Base-by-base conservation (phyloP, 2,329 filamentous ascomycete species). In the Fusarium floridanum region DNA sequence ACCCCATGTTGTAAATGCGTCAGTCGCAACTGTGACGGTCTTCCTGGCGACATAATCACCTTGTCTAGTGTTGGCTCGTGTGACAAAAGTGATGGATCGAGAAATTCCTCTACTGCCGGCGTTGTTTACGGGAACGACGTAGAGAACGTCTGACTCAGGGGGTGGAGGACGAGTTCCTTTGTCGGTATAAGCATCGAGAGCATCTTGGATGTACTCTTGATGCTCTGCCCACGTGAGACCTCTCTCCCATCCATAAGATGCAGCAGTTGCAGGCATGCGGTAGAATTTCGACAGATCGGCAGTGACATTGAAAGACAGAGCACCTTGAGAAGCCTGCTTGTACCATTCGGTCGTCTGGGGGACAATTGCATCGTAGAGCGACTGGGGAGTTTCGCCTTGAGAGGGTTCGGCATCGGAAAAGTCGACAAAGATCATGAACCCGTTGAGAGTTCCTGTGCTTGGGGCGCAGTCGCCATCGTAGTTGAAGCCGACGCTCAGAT, bases 381-480 rank as follows among this genome's bases (percentile, higher is more conserved):
- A 59, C 43, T 80, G 24, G 0, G 80, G 79, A 0, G 78, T 70
- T 17, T 78, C 74, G 4, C 59, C 70, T 32, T 77, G 71, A n/a
- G 64, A 45, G 0, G 72, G 68, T 11, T 75, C 74, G 4, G 64
- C 45, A 14, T 83, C 82, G 2, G 71, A 65, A 59, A 83, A 84
- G 72, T 84, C 82, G 61, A 84, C 76, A 66, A 84, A 84, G 22
- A 84, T 74, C 82, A 84, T 83, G 65, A 77, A 80, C 12, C 76
- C 81, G 10, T 64, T 72, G 3, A 83, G 70, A 0, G 77, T 77
- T 9, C 83, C 83, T 0, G 74, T 78, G 57, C 78, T 80, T 1
- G 82, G 77, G 2, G 80, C 80, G 61, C 81, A 84, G 61, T 81
- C 76, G 53, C 53, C 53, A 11, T 36, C 17, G 53, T 34, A 57